Conservation (phyloP, 768 basidiomycete species). For the Xanthoconium purpureum region DNA sequence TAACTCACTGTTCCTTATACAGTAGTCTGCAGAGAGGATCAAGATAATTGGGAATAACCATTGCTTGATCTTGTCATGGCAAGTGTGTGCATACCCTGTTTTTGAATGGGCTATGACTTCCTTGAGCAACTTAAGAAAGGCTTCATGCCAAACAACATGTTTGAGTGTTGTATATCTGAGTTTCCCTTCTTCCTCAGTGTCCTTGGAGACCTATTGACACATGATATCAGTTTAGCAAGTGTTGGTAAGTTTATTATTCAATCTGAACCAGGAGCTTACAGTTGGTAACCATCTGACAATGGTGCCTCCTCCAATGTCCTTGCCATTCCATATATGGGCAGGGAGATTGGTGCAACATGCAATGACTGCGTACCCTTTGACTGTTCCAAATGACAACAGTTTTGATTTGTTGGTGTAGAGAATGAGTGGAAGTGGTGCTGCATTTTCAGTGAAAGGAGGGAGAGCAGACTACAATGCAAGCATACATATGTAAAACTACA, state of each 20-base stretch:
- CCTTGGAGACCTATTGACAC: slow-evolving; percentile 31
- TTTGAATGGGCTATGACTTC: slow-evolving; percentile 16
- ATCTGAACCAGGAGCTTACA: background rate
- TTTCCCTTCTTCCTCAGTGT: slow-evolving; percentile 30
- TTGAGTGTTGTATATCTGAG: slow-evolving; percentile 33
- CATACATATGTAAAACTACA: background rate
- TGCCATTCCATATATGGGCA: slow-evolving; percentile 12
- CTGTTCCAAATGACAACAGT: slow-evolving; percentile 12
- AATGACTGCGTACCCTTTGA: slow-evolving; percentile 4
- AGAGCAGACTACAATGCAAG: background rate
- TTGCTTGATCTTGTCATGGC: slow-evolving; percentile 23
- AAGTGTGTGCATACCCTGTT: slow-evolving; percentile 24
- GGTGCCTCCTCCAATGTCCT: slow-evolving; percentile 13
- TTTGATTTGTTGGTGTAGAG: background rate
- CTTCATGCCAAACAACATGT: slow-evolving; percentile 37
- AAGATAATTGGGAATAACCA: slow-evolving; percentile 37
- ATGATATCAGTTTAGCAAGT: background rate
- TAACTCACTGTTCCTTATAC: slow-evolving; percentile 46
- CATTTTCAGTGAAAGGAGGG: background rate
- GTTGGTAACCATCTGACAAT: slow-evolving; percentile 20
- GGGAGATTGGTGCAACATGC: slow-evolving; percentile 17
- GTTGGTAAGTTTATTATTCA: too few relatives aligned
- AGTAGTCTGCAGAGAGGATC: slow-evolving; percentile 39
- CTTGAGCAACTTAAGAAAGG: slow-evolving; percentile 32
- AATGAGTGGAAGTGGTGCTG: background rate